phyloP scores from a whole-genome alignment of 2,329 filamentous ascomycete species.

The Exophiala sp. region DNA sequence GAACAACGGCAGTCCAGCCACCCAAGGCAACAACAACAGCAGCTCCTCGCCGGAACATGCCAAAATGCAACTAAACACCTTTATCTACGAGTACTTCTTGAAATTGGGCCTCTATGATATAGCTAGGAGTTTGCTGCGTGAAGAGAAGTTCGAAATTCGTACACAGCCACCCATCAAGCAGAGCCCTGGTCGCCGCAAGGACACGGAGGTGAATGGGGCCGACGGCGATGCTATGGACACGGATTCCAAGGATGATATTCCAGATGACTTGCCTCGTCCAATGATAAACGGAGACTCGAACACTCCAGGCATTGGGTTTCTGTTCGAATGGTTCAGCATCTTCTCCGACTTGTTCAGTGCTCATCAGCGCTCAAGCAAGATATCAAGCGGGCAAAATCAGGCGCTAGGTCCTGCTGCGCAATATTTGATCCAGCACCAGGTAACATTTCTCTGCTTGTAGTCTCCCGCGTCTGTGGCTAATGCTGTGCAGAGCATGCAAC shows the following conservation, averaged over 20 bases:
- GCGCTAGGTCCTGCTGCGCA: slow-evolving; percentile 49
- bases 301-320: slow-evolving; percentile 58
- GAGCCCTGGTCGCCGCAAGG: slow-evolving; percentile 61
- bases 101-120: slow-evolving; percentile 78
- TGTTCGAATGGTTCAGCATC: slow-evolving; percentile 96
- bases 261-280: slow-evolving; percentile 66
- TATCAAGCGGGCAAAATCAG: slow-evolving; percentile 38
- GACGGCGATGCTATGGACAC: slow-evolving; percentile 73
- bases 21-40: slow-evolving; percentile 38
- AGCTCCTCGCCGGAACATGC: slow-evolving; percentile 30
- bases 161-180: slow-evolving; percentile 54
- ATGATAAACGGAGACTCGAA: slow-evolving; percentile 55
- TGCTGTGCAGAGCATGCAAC: slow-evolving; percentile 15
- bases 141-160: slow-evolving; percentile 57
- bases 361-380: slow-evolving; percentile 64
- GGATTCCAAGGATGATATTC: slow-evolving; percentile 74
- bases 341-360: slow-evolving; percentile 96
- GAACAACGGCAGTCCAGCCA: slow-evolving; percentile 43
- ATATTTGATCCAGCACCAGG: slow-evolving; percentile 79
- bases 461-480: slow-evolving; percentile 23
- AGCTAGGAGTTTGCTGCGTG: slow-evolving; percentile 66
- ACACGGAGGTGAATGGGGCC: slow-evolving; percentile 65
- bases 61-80: slow-evolving; percentile 52
- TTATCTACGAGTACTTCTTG: slow-evolving; percentile 71
- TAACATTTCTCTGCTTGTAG: too few relatives aligned